Evolutionary conservation across 768 basidiomycete species (phyloP).

Genomic region (Mrakia blollopis): DNA sequence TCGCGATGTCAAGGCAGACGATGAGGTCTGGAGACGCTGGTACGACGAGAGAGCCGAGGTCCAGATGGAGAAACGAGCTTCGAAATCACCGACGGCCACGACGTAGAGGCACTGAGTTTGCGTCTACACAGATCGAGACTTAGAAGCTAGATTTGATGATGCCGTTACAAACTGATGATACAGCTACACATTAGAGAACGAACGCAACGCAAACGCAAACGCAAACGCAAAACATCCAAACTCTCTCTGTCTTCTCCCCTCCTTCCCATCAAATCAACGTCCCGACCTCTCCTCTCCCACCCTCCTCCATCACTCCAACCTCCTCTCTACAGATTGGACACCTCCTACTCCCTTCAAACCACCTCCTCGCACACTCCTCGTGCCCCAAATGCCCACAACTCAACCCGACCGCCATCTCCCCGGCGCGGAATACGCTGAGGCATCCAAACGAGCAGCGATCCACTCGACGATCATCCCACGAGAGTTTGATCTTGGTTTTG

Average conservation of each 20-base stretch:
- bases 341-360: constrained; percentile 8
- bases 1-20: no score
- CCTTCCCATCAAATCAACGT: not conserved
- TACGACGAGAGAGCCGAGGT: no score
- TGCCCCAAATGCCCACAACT: constrained; percentile 12
- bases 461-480: constrained; percentile 12
- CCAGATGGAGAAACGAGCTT: no score
- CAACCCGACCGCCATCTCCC: constrained; percentile 16
- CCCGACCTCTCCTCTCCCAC: not conserved
- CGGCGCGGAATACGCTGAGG: constrained; percentile 15
- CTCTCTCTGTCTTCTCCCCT: not conserved
- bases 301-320: not conserved
- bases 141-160: no score
- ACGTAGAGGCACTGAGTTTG: no score
- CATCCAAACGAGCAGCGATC: constrained; percentile 30
- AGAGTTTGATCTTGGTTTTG: constrained; percentile 31
- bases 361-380: constrained; percentile 20
- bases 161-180: no score
- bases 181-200: no score
- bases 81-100: no score
- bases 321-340: constrained; percentile 18
- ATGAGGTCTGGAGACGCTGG: no score
- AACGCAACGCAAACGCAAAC: no score
- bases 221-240: no score
- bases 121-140: no score